Evolutionary conservation across 768 basidiomycete species (phyloP).

Genomic region (Boletus tylopilopsis): DNA sequence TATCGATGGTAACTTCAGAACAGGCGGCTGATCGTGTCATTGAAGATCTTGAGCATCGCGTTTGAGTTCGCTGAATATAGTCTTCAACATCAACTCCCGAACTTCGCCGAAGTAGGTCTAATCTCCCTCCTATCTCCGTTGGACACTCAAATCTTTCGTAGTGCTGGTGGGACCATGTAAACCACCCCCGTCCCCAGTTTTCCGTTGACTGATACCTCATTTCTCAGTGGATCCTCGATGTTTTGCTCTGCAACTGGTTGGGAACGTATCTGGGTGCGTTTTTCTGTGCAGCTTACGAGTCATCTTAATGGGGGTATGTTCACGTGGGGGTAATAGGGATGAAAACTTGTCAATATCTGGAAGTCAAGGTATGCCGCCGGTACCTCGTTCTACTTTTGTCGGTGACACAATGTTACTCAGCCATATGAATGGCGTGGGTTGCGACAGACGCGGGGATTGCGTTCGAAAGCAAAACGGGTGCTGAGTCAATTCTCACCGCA

Average conservation of each 20-base stretch:
- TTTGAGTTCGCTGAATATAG: slow-evolving; percentile 90
- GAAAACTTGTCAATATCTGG: slow-evolving; percentile 83
- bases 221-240: slow-evolving; percentile 79
- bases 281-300: slow-evolving; percentile 7
- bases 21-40: slow-evolving; percentile 8
- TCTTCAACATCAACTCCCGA: slow-evolving; percentile 81
- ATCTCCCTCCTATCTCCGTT: slow-evolving; percentile 17
- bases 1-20: not conserved
- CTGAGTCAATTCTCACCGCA: slow-evolving; percentile 83
- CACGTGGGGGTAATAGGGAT: slow-evolving; percentile 49
- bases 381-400: not conserved
- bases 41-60: slow-evolving; percentile 78
- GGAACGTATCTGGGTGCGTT: slow-evolving; percentile 73
- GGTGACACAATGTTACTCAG: slow-evolving; percentile 33
- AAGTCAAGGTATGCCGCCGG: slow-evolving; percentile 63
- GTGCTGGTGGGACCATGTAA: slow-evolving; percentile 95
- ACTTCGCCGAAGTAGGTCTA: slow-evolving; percentile 74
- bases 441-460: slow-evolving; percentile 70
- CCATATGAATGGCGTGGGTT: slow-evolving; percentile 85
- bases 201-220: slow-evolving; percentile 12
- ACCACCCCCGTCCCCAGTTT: slow-evolving; percentile 21
- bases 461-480: slow-evolving; percentile 76
- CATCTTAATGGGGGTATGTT: slow-evolving; percentile 12
- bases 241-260: slow-evolving; percentile 84
- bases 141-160: slow-evolving; percentile 28